These are phyloP conservation scores for Ascochyta rabiei DNA, from an alignment of 2,329 filamentous ascomycete species.

Conservation along the genomic window DNA sequence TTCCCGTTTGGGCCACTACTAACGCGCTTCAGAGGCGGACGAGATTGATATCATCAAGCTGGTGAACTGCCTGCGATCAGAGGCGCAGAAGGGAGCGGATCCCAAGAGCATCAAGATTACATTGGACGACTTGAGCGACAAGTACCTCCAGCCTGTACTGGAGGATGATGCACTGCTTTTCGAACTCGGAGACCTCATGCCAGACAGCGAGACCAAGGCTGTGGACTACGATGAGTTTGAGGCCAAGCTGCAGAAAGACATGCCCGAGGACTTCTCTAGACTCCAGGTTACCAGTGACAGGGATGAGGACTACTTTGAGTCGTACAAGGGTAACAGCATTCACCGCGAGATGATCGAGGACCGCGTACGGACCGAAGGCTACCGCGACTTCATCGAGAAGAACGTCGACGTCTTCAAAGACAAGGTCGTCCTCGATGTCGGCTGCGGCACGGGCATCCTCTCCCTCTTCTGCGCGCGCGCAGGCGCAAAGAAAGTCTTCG, in stretches of 20 bases:
- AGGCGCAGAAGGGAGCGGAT: slow-evolving; percentile 47
- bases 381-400: slow-evolving; percentile 92
- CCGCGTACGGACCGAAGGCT: slow-evolving; percentile 83
- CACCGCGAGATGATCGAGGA: slow-evolving; percentile 98
- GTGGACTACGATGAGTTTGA: slow-evolving; percentile 45
- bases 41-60: slow-evolving; percentile 44
- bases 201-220: slow-evolving; percentile 32
- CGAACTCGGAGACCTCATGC: slow-evolving; percentile 76
- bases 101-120: slow-evolving; percentile 61
- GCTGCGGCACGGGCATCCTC: slow-evolving; percentile 81
- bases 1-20: slow-evolving; percentile 27
- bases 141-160: slow-evolving; percentile 80
- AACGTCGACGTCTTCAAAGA: slow-evolving; percentile 86
- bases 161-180: slow-evolving; percentile 91
- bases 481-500: slow-evolving; percentile 83
- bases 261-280: slow-evolving; percentile 39
- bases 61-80: slow-evolving; percentile 57
- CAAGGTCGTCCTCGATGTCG: slow-evolving; percentile 89
- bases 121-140: slow-evolving; percentile 71
- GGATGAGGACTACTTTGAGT: slow-evolving; percentile 67
- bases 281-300: slow-evolving; percentile 50
- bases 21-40: slow-evolving; percentile 34
- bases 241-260: slow-evolving; percentile 50
- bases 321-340: slow-evolving; percentile 72
- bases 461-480: slow-evolving; percentile 95